phyloP scores from a whole-genome alignment of 2,329 filamentous ascomycete species.

The Paraphaeosphaeria sporulosa region DNA sequence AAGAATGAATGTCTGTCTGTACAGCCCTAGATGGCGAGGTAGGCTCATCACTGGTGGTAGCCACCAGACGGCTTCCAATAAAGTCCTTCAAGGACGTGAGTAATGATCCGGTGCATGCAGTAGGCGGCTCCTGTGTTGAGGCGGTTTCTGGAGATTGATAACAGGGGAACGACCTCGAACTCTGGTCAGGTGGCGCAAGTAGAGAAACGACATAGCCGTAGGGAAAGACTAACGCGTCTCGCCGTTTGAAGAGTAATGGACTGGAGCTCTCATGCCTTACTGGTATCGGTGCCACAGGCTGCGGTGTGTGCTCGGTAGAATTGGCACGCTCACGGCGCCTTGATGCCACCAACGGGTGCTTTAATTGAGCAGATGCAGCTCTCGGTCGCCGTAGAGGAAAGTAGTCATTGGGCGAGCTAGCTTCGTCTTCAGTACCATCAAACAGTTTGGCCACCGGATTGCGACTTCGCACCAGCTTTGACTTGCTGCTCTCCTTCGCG shows the following conservation, averaged over 20 bases:
- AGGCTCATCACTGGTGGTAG: too few species aligned
- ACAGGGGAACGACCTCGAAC: neutral
- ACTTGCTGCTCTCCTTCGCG: slow-evolving; percentile 20
- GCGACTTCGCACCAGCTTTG: slow-evolving; percentile 17
- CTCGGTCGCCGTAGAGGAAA: slow-evolving; percentile 9
- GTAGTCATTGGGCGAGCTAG: slow-evolving; percentile 5
- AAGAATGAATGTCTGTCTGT: neutral
- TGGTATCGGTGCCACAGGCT: slow-evolving; percentile 16
- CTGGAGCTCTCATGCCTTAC: slow-evolving; percentile 13
- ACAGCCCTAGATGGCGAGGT: neutral
- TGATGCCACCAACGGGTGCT: neutral
- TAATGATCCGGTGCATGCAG: neutral
- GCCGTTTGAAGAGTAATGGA: slow-evolving; percentile 7
- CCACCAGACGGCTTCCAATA: neutral
- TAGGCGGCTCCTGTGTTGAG: neutral
- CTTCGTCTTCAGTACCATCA: slow-evolving; percentile 23
- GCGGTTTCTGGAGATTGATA: neutral
- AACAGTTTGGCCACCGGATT: slow-evolving; percentile 33
- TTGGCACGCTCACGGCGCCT: slow-evolving; percentile 5
- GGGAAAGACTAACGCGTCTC: slow-evolving; percentile 14
- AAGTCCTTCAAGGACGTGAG: slow-evolving; percentile 8
- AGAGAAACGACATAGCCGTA: slow-evolving; percentile 4
- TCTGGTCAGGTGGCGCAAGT: neutral
- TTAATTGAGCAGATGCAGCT: slow-evolving; percentile 4
- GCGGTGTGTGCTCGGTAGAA: slow-evolving; percentile 7